Evolutionary conservation across 1,139 yeast genomes (phyloP).

Genomic region (Saccharomycopsis hybrid): DNA sequence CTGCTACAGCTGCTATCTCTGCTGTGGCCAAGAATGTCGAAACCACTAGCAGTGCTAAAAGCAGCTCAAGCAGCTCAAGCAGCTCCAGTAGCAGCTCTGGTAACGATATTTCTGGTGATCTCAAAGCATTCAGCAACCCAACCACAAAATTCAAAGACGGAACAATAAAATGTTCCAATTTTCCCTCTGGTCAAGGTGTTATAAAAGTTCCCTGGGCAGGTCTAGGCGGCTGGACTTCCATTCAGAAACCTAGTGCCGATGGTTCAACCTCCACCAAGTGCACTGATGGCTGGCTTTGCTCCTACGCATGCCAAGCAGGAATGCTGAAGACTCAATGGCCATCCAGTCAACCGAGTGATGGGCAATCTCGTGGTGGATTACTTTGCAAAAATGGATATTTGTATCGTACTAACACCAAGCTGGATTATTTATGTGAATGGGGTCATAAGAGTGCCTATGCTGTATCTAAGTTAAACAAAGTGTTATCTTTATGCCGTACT

Average conservation of each 20-base stretch:
- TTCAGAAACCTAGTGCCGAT: conserved; percentile 59
- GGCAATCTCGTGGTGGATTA: conserved; percentile 78
- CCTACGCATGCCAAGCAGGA: conserved; percentile 85
- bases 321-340: conserved; percentile 92
- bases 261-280: conserved; percentile 58
- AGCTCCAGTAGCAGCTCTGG: conserved; percentile 26
- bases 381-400: conserved; percentile 62
- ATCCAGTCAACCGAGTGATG: conserved; percentile 58
- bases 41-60: too few relatives aligned
- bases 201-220: conserved; percentile 51
- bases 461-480: conserved; percentile 45
- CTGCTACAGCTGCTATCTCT: conserved; percentile 10
- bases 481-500: conserved; percentile 75
- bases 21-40: too few relatives aligned
- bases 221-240: conserved; percentile 70
- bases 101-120: conserved; percentile 42
- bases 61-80: conserved; percentile 17
- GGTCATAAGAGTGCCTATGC: conserved; percentile 59
- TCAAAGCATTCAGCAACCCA: conserved; percentile 47
- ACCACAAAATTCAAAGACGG: conserved; percentile 54
- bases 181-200: conserved; percentile 66
- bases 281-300: conserved; percentile 70
- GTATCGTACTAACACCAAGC: conserved; percentile 54
- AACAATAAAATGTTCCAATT: conserved; percentile 48
- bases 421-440: conserved; percentile 70